Evolutionary conservation across 192 early-diverging fungal species (phyloP).

Genomic region (Spizellomyces sp.): DNA sequence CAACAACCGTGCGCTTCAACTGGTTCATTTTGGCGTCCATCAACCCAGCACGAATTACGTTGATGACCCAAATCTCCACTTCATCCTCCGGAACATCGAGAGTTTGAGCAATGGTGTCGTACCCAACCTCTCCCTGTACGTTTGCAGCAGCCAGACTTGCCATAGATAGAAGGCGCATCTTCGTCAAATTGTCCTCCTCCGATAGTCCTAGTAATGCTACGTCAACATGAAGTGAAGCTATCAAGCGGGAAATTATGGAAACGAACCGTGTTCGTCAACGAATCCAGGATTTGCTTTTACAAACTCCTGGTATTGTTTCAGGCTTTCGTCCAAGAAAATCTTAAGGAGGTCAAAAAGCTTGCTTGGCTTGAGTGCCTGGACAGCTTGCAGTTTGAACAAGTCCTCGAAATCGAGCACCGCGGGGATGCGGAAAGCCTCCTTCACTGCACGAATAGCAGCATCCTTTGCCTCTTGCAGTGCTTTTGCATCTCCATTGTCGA

Average conservation of each 20-base stretch:
- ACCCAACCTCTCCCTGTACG: constrained; percentile 68
- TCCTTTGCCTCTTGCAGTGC: constrained; percentile 52
- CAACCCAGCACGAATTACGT: constrained; percentile 85
- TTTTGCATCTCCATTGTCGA: constrained; percentile 41
- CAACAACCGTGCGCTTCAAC: constrained; percentile 74
- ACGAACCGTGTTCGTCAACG: constrained; percentile 54
- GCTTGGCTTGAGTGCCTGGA: constrained; percentile 58
- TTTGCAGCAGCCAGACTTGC: constrained; percentile 74
- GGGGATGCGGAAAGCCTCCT: constrained; percentile 63
- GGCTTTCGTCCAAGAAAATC: constrained; percentile 65
- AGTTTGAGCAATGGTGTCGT: constrained; percentile 70
- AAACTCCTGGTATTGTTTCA: constrained; percentile 68
- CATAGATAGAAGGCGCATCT: constrained; percentile 87
- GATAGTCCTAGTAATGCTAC: constrained; percentile 15
- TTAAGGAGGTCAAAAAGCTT: constrained; percentile 71
- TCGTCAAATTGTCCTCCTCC: constrained; percentile 63
- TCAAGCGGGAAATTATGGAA: too few relatives aligned
- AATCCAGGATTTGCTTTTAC: constrained; percentile 53
- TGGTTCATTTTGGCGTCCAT: constrained; percentile 96
- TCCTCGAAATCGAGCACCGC: constrained; percentile 80
- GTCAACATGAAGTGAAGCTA: too few relatives aligned
- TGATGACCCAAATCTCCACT: constrained; percentile 96
- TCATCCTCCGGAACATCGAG: constrained; percentile 76
- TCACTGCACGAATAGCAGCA: constrained; percentile 66
- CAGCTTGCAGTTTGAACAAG: constrained; percentile 64